These are phyloP conservation scores for Colletotrichum tofieldiae DNA, from an alignment of 2,329 filamentous ascomycete species.

Conservation along the genomic window DNA sequence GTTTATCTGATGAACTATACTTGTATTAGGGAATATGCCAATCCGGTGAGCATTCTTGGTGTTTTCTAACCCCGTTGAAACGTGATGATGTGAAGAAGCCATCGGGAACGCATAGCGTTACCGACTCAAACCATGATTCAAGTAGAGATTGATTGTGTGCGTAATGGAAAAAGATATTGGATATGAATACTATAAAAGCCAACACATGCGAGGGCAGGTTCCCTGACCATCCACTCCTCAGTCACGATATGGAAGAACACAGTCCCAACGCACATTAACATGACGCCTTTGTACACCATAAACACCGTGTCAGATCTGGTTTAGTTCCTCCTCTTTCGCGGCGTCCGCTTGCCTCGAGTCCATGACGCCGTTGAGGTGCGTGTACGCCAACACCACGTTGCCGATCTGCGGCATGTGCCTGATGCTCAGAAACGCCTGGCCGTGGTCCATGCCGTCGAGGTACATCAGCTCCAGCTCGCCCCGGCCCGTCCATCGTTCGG, in stretches of 20 bases:
- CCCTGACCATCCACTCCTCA: constrained; percentile 33
- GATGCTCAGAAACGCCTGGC: constrained; percentile 43
- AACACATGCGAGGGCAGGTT: constrained; percentile 26
- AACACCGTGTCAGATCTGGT: constrained; percentile 8
- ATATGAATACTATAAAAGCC: neutral
- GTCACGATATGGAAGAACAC: neutral
- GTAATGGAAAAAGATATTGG: neutral
- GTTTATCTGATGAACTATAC: neutral
- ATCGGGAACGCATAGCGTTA: neutral
- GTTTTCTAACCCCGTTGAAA: too few relatives aligned
- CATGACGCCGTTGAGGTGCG: constrained; percentile 24
- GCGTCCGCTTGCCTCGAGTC: constrained; percentile 24
- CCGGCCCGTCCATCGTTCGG: constrained; percentile 45
- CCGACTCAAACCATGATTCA: too few relatives aligned
- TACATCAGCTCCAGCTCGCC: constrained; percentile 48
- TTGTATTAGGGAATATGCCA: neutral
- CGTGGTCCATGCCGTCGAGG: constrained; percentile 47
- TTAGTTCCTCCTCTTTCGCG: constrained; percentile 36
- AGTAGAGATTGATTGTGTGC: rapidly evolving
- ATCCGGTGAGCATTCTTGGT: neutral
- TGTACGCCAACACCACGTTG: constrained; percentile 36
- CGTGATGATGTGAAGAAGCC: too few relatives aligned
- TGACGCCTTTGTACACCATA: neutral
- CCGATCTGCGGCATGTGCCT: constrained; percentile 38
- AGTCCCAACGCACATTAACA: neutral